These are phyloP conservation scores for Sordariomycetes sp. DNA, from an alignment of 2,329 filamentous ascomycete genomes.

Conservation along the genomic window DNA sequence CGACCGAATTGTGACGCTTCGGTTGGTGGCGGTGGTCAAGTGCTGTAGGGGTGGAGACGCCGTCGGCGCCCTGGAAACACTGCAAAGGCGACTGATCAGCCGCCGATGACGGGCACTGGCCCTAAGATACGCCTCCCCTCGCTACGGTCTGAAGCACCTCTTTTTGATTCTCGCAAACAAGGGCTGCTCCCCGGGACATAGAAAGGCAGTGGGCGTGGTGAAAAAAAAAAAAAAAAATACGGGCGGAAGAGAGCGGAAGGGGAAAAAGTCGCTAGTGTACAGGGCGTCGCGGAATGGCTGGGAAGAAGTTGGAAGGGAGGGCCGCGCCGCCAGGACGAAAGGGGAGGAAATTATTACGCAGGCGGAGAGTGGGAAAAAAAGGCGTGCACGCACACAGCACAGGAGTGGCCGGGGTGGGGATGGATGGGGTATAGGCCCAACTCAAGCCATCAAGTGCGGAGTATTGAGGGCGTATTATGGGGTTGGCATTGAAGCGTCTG, in stretches of 20 bases:
- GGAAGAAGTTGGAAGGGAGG: not conserved
- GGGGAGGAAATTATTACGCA: not conserved
- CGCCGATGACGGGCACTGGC: not conserved
- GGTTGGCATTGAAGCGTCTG: not conserved
- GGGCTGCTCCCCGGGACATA: not conserved
- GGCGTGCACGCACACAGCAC: no score
- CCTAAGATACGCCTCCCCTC: not conserved
- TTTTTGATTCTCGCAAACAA: not conserved
- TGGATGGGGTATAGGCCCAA: not conserved
- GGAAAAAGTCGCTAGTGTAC: not conserved
- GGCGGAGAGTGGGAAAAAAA: not conserved
- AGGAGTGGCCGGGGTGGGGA: not conserved
- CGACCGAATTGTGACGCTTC: not conserved
- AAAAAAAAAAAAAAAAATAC: no score
- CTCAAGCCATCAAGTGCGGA: not conserved
- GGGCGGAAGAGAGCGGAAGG: not conserved
- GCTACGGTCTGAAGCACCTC: not conserved
- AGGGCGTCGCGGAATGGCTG: not conserved
- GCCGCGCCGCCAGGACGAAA: not conserved
- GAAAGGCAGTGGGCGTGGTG: not conserved
- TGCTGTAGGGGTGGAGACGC: not conserved
- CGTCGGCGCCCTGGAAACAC: not conserved
- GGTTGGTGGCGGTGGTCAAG: not conserved
- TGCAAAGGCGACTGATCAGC: not conserved
- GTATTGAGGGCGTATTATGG: not conserved